These are phyloP conservation scores for Chlamydomonas asymmetrica DNA, from an alignment of 139 green algal genomes.

Conservation along the genomic window DNA sequence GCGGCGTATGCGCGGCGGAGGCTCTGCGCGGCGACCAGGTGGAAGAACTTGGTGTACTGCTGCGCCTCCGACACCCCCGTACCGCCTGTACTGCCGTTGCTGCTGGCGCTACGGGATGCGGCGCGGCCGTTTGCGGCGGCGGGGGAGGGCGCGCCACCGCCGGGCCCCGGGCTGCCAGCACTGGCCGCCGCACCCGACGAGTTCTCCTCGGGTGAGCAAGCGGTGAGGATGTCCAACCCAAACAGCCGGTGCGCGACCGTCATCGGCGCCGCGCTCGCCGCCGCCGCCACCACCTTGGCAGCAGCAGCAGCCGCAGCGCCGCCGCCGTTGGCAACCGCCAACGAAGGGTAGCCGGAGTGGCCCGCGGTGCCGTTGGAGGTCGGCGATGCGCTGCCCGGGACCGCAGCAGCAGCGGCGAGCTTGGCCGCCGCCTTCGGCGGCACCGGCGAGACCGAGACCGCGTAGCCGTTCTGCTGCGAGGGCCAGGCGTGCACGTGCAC, in stretches of 20 bases:
- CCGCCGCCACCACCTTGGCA: not conserved
- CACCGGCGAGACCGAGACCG: too few species aligned
- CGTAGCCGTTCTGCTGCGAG: too few species aligned
- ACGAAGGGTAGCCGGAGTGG: constrained; percentile 1
- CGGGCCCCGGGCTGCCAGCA: not conserved
- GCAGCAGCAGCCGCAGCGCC: not conserved
- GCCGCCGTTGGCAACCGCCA: not conserved
- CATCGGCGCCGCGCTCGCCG: not conserved
- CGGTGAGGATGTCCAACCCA: constrained; percentile 65
- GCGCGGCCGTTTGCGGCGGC: not conserved
- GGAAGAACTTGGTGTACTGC: constrained; percentile 76
- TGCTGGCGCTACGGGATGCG: not conserved
- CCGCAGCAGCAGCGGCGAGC: constrained; percentile 6
- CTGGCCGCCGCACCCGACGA: constrained; percentile 1
- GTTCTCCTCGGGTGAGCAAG: constrained; percentile 32
- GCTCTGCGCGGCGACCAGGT: constrained; percentile 63
- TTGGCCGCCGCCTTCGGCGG: constrained; percentile 5
- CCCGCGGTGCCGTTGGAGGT: not conserved
- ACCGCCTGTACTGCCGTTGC: not conserved
- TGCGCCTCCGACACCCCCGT: constrained; percentile 44
- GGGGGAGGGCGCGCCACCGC: not conserved
- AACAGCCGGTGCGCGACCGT: constrained; percentile 65
- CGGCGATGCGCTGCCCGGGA: too few species aligned
- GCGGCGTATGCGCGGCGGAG: constrained; percentile 47
- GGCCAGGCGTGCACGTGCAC: constrained; percentile 40